Evolutionary conservation across 768 basidiomycete species (phyloP), one percentile per base, ranked within the genome.

Genomic region (Termitomyces sp.): DNA sequence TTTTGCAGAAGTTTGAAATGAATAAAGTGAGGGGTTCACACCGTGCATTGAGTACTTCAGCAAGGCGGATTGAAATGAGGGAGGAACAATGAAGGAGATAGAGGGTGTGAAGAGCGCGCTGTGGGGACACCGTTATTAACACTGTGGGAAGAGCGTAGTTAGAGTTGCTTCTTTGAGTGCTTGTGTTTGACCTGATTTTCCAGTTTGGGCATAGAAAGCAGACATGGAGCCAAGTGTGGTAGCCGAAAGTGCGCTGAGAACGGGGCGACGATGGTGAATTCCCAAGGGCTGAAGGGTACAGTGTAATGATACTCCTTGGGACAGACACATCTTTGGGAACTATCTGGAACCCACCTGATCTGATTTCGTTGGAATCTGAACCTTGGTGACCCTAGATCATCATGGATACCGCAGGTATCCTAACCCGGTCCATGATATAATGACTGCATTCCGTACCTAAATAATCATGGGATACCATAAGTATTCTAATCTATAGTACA

Each of bases 81-180:
- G 89, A 82, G 16, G 86, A 82, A 40, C 88, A 85, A 58, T 91
- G 89, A 28, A 88, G 77, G 42, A 91, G 70, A 61, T 80, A 88
- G 5, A 88, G 68, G 0, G 75, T 69, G 66, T 91, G 89, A 39
- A 91, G 76, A 5, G 77, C 73, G 54, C 87, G 80, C 7, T 85
- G 78, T 10, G 82, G 75, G 10, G 86, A 75, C 25, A 77, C 67
- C 5, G 76, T 62, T 4, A 75, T 64, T 5, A 75, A 64, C 6
- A 76, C 73, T 9, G 75, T 69, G 10, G 84, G 77, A 42, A 74
- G 69, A 90, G 72, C 43, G 87, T 70, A 23, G 68, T 62, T 23
- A 91, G 76, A 1, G 83, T 72, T 0, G 72, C 68, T 66, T 87
- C 80, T 66, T 90, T 80, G 16, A 86, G 59, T 27, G 69, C 67